Base-by-base conservation (phyloP, 306 rosid genomes). In the Trifolium subterraneum region DNA sequence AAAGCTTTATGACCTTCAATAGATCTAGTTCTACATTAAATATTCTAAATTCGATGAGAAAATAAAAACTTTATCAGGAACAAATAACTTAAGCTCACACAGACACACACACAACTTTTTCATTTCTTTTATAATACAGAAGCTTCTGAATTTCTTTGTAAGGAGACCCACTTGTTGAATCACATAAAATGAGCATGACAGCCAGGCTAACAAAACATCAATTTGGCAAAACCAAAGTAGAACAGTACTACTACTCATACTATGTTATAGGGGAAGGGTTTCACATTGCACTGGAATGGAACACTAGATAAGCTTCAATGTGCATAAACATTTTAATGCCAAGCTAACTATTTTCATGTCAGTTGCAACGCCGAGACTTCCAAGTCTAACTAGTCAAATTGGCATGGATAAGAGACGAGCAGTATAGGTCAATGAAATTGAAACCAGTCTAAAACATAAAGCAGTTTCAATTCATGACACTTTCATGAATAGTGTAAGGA, bases 381-480 rank as follows among this genome's bases (percentile, higher is more conserved):
- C 23, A 11, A 4, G 35, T 55, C 73, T 39, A 78, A 33, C 38
- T 18, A 71, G 50, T 29, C 59, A 77, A 47, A 70, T 42, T 55
- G 70, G 36, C 65, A 67, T 15, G 39, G 51, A 71, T 33, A 56
- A 61, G 25, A 22, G 25, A 22, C 25, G 73, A 44, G 50, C 12
- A 11, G 50, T 25, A 52, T 19, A 56, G 45, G 8, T 10, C 54
- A 48, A 27, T 14, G 52, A 52, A 59, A 50, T 38, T 8, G 27
- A 68, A 16, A 42, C 63, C 11, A 69, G 29, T 23, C 75, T 29
- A 10, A 65, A 65, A 44, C 41, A 4, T 9, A 69, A 55, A 22
- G 25, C 27, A 70, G 75, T 41, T 83, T 58, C 44, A 69, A 25
- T 64, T 61, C 41, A 75, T 20, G 55, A 52, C 25, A 15, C 70